Percentiles rank a stretch among this genome's conserved stretches.
Evolutionary conservation across 371 early-diverging fungal species (phyloP).

Genomic region (Mortierella sp.): DNA sequence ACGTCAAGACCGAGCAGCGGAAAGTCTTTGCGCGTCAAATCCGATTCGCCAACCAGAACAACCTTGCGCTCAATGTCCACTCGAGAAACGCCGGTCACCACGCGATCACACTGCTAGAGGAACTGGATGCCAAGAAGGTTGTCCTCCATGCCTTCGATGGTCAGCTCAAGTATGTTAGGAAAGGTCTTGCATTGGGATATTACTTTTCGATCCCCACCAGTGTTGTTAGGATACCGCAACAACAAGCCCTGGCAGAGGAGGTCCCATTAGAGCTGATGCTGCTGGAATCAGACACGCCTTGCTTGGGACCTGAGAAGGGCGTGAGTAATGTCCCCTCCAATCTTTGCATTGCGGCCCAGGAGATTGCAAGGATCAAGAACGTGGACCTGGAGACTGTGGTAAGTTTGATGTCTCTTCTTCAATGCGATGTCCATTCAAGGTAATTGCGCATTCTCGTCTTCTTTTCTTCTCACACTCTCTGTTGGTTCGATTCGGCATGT

Average conservation of each 20-base stretch:
- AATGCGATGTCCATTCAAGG: neutral
- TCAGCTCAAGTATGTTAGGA: constrained; percentile 63
- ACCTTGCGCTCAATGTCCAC: constrained; percentile 77
- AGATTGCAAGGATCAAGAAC: constrained; percentile 70
- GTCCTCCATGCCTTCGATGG: constrained; percentile 84
- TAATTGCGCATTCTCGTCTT: neutral
- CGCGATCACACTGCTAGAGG: constrained; percentile 69
- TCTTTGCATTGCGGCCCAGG: constrained; percentile 62
- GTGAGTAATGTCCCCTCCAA: constrained; percentile 69
- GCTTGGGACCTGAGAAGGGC: constrained; percentile 72
- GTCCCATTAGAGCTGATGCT: constrained; percentile 69
- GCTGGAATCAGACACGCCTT: constrained; percentile 82
- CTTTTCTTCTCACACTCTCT: neutral
- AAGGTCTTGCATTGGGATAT: constrained; percentile 63
- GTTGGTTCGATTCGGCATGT: neutral
- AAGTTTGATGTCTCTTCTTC: constrained; percentile 2
- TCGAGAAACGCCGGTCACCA: constrained; percentile 81
- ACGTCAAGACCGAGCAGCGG: constrained; percentile 66
- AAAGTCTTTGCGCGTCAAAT: constrained; percentile 69
- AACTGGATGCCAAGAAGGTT: constrained; percentile 63
- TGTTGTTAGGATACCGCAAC: constrained; percentile 63
- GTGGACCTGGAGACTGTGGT: constrained; percentile 68
- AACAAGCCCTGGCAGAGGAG: constrained; percentile 63
- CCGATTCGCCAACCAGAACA: constrained; percentile 62
- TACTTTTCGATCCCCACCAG: constrained; percentile 75